These are phyloP conservation scores for Suhomyces wounanorum DNA, from an alignment of 1,139 yeast genomes.

Conservation along the genomic window DNA sequence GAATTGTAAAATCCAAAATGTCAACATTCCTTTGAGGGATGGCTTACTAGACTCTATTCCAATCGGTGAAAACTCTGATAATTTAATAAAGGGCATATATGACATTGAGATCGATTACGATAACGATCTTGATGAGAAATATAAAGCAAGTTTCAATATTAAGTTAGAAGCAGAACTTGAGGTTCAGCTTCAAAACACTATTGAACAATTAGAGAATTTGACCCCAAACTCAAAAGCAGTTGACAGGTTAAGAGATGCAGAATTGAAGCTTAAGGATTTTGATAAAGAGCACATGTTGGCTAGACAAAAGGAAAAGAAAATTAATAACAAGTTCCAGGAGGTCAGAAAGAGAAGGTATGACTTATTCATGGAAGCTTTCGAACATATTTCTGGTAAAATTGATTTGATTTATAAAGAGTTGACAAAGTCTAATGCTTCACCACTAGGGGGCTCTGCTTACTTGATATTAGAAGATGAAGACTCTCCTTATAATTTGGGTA, in stretches of 20 bases:
- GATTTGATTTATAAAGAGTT: constrained; percentile 86
- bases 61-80: constrained; percentile 42
- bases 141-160: constrained; percentile 36
- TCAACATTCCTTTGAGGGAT: constrained; percentile 61
- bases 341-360: constrained; percentile 62
- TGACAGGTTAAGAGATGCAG: constrained; percentile 74
- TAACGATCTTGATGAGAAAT: constrained; percentile 43
- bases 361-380: constrained; percentile 69
- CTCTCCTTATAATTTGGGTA: constrained; percentile 82
- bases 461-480: constrained; percentile 86
- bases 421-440: constrained; percentile 66
- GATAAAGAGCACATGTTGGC: constrained; percentile 68
- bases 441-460: constrained; percentile 91
- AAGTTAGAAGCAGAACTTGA: constrained; percentile 53
- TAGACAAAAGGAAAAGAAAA: constrained; percentile 59
- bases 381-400: constrained; percentile 70
- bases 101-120: constrained; percentile 59
- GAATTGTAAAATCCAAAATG: constrained; percentile 74
- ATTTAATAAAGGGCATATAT: constrained; percentile 43
- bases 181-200: constrained; percentile 31
- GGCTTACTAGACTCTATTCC: constrained; percentile 59
- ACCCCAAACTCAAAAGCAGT: constrained; percentile 83
- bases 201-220: constrained; percentile 56
- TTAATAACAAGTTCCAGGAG: constrained; percentile 58
- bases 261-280: constrained; percentile 56